Percentiles rank a stretch among this genome's conserved stretches.
Evolutionary conservation across 2,329 filamentous ascomycete genomes (phyloP).

Genomic region (Emmonsia crescens): DNA sequence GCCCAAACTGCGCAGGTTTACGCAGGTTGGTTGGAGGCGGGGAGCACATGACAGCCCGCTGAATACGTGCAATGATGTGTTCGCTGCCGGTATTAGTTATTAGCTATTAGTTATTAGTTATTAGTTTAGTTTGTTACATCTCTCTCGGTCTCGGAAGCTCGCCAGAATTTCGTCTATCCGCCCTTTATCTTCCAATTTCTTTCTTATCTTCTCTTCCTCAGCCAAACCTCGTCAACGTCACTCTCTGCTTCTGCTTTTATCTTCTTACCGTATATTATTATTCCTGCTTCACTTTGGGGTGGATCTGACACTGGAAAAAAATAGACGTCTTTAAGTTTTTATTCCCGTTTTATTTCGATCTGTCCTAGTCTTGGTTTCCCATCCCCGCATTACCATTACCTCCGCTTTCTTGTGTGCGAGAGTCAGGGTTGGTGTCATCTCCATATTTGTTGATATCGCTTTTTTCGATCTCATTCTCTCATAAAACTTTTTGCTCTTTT

Average conservation of each 20-base stretch:
- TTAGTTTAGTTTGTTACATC: neutral
- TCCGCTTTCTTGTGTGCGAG: neutral
- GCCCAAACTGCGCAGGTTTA: neutral
- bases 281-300: neutral
- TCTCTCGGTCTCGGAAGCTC: neutral
- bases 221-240: neutral
- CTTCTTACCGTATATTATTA: neutral
- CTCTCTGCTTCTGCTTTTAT: neutral
- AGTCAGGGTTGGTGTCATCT: neutral
- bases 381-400: conserved; percentile 2
- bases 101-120: too few relatives aligned
- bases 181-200: neutral
- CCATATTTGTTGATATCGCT: neutral
- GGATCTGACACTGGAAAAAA: neutral
- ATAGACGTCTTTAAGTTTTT: neutral
- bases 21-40: neutral
- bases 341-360: neutral
- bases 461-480: neutral
- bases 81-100: too few relatives aligned
- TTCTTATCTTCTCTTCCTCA: neutral
- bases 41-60: neutral
- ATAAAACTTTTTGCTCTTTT: neutral
- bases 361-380: neutral
- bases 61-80: neutral
- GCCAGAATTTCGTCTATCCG: neutral